These are phyloP conservation scores for Fraxinus nigra DNA, from an alignment of 305 asterid species.

Conservation along the genomic window DNA sequence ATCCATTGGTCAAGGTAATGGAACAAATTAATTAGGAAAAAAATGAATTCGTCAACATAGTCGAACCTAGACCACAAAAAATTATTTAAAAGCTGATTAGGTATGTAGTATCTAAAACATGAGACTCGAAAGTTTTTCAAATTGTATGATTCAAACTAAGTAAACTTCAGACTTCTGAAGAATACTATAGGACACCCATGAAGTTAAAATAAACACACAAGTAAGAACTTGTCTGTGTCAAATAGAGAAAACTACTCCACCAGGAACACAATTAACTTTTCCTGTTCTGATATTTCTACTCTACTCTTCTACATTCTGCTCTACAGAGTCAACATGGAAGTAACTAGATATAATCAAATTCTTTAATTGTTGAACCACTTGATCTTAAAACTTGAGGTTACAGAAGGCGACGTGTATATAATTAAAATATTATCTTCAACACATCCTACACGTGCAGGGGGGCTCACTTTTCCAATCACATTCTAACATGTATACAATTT, in stretches of 20 bases:
- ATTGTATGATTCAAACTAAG: neutral
- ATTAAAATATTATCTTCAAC: neutral
- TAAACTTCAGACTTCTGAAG: neutral
- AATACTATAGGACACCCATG: neutral
- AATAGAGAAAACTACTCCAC: conserved; percentile 10
- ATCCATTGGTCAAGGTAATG: neutral
- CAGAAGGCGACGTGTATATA: neutral
- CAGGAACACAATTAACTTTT: neutral
- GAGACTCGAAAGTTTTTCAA: neutral
- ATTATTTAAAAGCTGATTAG: neutral
- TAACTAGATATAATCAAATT: neutral
- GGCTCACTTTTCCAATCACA: neutral
- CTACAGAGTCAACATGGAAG: conserved; percentile 1
- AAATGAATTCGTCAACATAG: neutral
- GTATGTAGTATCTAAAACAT: neutral
- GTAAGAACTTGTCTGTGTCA: neutral
- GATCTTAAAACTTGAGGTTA: neutral
- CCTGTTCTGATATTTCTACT: neutral
- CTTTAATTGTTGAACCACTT: neutral
- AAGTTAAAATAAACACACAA: conserved; percentile 7
- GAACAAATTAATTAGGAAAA: neutral
- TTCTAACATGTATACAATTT: neutral
- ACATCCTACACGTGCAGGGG: neutral
- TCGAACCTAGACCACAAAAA: neutral
- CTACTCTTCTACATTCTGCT: neutral